phyloP scores from a whole-genome alignment of 768 basidiomycete species.

The Leccinum truebloodii region DNA sequence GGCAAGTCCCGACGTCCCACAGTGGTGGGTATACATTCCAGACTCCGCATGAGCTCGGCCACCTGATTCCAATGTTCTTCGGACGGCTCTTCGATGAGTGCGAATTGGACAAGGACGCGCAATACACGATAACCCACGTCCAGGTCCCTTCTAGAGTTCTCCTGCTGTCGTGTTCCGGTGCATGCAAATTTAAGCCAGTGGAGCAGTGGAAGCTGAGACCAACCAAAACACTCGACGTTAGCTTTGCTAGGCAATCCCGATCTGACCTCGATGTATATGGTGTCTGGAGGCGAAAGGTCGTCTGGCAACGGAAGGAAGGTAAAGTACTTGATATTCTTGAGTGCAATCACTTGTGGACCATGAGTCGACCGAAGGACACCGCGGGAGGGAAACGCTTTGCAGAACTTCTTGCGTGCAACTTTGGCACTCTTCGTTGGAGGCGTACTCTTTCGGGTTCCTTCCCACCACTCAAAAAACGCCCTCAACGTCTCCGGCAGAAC shows the following conservation, averaged over 20 bases:
- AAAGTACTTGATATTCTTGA: slow-evolving; percentile 62
- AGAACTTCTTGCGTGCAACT: slow-evolving; percentile 7
- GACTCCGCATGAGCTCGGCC: slow-evolving; percentile 45
- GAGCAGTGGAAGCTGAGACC: slow-evolving; percentile 68
- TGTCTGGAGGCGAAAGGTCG: slow-evolving; percentile 72
- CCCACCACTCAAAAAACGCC: slow-evolving; percentile 16
- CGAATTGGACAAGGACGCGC: slow-evolving; percentile 66
- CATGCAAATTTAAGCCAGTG: slow-evolving; percentile 74
- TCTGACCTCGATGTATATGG: slow-evolving; percentile 68
- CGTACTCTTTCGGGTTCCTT: background rate
- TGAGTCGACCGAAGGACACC: slow-evolving; percentile 2
- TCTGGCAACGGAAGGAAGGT: slow-evolving; percentile 61
- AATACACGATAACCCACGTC: slow-evolving; percentile 59
- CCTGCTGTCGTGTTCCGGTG: slow-evolving; percentile 29
- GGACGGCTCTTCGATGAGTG: slow-evolving; percentile 63
- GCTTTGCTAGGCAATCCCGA: slow-evolving; percentile 48
- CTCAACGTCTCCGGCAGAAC: slow-evolving; percentile 9
- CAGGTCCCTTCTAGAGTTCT: slow-evolving; percentile 18
- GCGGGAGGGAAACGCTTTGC: slow-evolving; percentile 49
- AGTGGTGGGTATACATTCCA: slow-evolving; percentile 72
- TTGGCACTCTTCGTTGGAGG: background rate
- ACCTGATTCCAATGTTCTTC: slow-evolving; percentile 53
- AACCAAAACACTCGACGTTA: slow-evolving; percentile 55
- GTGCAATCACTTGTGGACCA: slow-evolving; percentile 25
- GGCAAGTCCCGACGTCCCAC: slow-evolving; percentile 65